Evolutionary conservation across 768 basidiomycete species (phyloP).

Genomic region (Lactarius akahatsu): DNA sequence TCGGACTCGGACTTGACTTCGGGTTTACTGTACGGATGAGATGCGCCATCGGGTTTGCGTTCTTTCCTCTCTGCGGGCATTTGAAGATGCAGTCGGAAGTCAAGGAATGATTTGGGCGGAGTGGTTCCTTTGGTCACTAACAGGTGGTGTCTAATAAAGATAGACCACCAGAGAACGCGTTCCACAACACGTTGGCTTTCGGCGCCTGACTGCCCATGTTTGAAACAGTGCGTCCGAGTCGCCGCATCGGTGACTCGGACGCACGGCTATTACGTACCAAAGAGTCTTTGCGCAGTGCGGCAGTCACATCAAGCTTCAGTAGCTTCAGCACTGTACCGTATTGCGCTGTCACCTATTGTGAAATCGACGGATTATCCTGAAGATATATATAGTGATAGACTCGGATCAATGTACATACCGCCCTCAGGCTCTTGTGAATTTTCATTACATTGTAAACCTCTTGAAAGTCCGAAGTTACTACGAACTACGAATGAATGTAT

Average conservation of each 20-base stretch:
- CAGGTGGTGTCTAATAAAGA: background rate
- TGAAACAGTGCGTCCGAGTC: too few relatives aligned
- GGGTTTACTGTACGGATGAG: background rate
- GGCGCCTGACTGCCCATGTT: background rate
- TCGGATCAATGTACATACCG: background rate
- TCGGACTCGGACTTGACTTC: background rate
- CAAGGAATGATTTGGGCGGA: background rate
- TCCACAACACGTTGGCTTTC: background rate
- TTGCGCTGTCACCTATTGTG: too few relatives aligned
- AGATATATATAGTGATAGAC: too few relatives aligned
- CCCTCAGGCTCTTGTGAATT: background rate
- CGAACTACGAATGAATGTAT: too few relatives aligned
- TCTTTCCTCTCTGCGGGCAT: background rate
- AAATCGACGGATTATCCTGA: too few relatives aligned
- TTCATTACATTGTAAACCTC: background rate
- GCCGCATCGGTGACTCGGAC: too few relatives aligned
- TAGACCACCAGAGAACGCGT: too few relatives aligned
- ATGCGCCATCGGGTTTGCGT: background rate
- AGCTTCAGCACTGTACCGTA: too few relatives aligned
- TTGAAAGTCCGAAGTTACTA: too few relatives aligned
- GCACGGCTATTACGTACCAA: background rate
- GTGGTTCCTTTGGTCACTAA: background rate
- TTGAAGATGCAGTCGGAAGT: too few relatives aligned
- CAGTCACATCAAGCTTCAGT: too few relatives aligned
- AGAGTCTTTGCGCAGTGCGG: background rate